phyloP scores from a whole-genome alignment of 305 asterid species.

The Fraxinus baroniana region DNA sequence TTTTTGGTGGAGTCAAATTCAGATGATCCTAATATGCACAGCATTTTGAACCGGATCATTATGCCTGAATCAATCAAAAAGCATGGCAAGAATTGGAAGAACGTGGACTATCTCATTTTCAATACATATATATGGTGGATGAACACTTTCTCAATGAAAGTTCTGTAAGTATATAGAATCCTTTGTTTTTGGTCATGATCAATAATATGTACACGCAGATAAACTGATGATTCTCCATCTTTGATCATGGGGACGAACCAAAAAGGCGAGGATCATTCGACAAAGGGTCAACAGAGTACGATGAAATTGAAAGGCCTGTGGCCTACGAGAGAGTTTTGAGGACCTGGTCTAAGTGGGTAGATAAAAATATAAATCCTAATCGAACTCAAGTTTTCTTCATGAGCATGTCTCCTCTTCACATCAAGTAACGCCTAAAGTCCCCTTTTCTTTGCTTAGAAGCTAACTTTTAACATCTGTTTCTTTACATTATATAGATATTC shows the following conservation, averaged over 20 bases:
- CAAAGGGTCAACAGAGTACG: conserved; percentile 65
- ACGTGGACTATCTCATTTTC: conserved; percentile 78
- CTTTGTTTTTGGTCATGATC: neutral
- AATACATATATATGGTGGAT: conserved; percentile 98
- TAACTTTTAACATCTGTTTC: neutral
- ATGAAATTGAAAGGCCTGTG: conserved; percentile 70
- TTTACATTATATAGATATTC: too few species aligned
- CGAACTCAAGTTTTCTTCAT: conserved; percentile 71
- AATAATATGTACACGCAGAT: neutral
- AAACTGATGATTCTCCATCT: neutral
- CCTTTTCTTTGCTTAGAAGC: conserved; percentile 22
- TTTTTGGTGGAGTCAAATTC: conserved; percentile 91
- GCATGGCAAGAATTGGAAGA: conserved; percentile 84
- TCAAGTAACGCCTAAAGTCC: conserved; percentile 50
- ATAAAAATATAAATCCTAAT: conserved; percentile 60
- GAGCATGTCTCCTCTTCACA: conserved; percentile 99
- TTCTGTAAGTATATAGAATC: conserved; percentile 51
- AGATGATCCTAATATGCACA: conserved; percentile 87
- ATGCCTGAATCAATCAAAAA: conserved; percentile 81
- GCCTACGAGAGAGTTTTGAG: conserved; percentile 73
- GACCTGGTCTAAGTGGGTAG: conserved; percentile 92
- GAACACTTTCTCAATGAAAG: conserved; percentile 88
- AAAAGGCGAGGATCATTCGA: conserved; percentile 83
- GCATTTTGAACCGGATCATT: conserved; percentile 78
- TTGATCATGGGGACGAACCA: neutral